These are phyloP conservation scores for Ustilago shanxiensis DNA, from an alignment of 1,284 basidiomycete species.

Conservation along the genomic window DNA sequence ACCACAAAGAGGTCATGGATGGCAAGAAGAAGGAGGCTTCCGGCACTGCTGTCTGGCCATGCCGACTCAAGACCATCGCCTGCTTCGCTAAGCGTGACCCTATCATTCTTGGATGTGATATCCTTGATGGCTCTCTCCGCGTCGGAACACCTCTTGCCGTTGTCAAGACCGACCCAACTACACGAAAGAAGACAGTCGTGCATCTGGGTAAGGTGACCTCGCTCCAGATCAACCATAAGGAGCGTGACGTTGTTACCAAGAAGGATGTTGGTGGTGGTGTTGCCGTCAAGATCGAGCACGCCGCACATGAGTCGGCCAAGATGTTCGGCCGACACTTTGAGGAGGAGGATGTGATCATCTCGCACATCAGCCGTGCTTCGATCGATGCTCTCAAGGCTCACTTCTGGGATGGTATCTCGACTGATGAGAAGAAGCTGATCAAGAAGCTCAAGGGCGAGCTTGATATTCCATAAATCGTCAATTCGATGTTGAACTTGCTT, in stretches of 20 bases:
- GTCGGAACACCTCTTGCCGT: slow-evolving; percentile 96
- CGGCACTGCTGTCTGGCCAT: slow-evolving; percentile 96
- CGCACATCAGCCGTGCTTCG: slow-evolving; percentile 88
- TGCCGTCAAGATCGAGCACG: slow-evolving; percentile 98
- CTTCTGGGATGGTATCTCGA: slow-evolving; percentile 90
- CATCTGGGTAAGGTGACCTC: slow-evolving; percentile 92
- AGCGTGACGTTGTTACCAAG: slow-evolving; percentile 84
- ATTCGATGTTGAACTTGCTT: not conserved
- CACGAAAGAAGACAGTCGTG: slow-evolving; percentile 90
- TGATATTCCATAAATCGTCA: slow-evolving; percentile 70
- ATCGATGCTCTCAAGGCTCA: slow-evolving; percentile 83
- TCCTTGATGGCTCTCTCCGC: slow-evolving; percentile 88
- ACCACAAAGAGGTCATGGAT: slow-evolving; percentile 91
- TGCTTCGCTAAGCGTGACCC: slow-evolving; percentile 97
- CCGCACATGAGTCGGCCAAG: slow-evolving; percentile 93
- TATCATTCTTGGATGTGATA: slow-evolving; percentile 95
- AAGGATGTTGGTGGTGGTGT: slow-evolving; percentile 93
- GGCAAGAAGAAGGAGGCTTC: slow-evolving; percentile 93
- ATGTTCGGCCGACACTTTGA: slow-evolving; percentile 83
- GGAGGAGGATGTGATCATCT: slow-evolving; percentile 93
- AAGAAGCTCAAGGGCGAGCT: slow-evolving; percentile 88
- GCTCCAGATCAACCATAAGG: slow-evolving; percentile 67
- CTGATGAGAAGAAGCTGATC: slow-evolving; percentile 94
- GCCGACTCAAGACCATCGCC: slow-evolving; percentile 89
- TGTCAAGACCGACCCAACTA: slow-evolving; percentile 86